Evolutionary conservation across 768 basidiomycete species (phyloP).

Genomic region (Mrakia frigida): DNA sequence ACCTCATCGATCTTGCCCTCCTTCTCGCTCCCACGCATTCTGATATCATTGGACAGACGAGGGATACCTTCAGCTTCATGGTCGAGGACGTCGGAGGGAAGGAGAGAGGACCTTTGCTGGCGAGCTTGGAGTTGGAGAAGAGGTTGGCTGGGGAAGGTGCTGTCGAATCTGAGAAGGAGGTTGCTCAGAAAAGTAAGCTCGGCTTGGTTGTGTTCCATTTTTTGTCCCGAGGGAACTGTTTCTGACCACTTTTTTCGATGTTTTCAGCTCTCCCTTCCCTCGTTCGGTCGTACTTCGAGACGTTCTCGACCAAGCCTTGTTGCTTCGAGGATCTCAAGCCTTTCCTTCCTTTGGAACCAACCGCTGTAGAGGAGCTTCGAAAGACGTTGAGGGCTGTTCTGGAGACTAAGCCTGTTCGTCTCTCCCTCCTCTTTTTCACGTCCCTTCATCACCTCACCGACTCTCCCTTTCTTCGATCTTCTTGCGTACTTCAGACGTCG

Average conservation of each 20-base stretch:
- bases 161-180: not conserved
- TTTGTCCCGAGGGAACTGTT: no score
- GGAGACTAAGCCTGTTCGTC: slow-evolving; percentile 49
- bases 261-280: slow-evolving; percentile 39
- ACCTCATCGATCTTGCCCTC: slow-evolving; percentile 23
- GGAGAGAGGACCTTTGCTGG: slow-evolving; percentile 70
- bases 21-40: not conserved
- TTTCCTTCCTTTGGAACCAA: slow-evolving; percentile 44
- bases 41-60: not conserved
- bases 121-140: slow-evolving; percentile 61
- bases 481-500: slow-evolving; percentile 51
- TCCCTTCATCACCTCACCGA: not conserved
- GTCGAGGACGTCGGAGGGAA: slow-evolving; percentile 60
- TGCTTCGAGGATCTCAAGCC: slow-evolving; percentile 79
- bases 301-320: slow-evolving; percentile 72
- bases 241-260: slow-evolving; percentile 39
- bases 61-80: slow-evolving; percentile 55
- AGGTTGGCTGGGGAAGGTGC: not conserved
- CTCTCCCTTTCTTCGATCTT: slow-evolving; percentile 48
- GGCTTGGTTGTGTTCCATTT: not conserved
- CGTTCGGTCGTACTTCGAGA: slow-evolving; percentile 63
- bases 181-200: slow-evolving; percentile 36
- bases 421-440: slow-evolving; percentile 45
- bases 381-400: slow-evolving; percentile 45
- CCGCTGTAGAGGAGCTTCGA: slow-evolving; percentile 38